These are phyloP conservation scores for Aspergillus carlsbadensis DNA, from an alignment of 495 filamentous ascomycete genomes.

Conservation along the genomic window DNA sequence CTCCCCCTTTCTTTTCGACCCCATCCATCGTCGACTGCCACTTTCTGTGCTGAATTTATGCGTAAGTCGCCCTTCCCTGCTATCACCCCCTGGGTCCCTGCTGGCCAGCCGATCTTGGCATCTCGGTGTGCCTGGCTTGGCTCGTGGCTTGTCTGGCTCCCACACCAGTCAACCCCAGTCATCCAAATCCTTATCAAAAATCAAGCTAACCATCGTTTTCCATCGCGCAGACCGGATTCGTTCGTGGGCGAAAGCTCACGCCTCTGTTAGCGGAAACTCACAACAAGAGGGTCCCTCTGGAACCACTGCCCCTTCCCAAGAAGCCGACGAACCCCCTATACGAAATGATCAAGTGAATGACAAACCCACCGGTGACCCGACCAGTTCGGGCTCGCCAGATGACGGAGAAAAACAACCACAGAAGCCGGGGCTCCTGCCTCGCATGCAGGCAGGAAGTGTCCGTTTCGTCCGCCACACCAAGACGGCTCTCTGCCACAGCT, in stretches of 20 bases:
- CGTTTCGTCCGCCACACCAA: conserved; percentile 41
- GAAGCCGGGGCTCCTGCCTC: conserved; percentile 30
- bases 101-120: neutral
- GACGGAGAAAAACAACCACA: conserved; percentile 17
- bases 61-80: conserved; percentile 26
- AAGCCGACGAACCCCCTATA: conserved; percentile 12
- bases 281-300: conserved; percentile 8
- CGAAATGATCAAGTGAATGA: conserved; percentile 42
- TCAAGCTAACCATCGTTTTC: no score
- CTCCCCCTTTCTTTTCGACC: conserved; percentile 1
- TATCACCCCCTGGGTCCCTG: neutral
- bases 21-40: conserved; percentile 5
- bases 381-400: conserved; percentile 21
- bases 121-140: conserved; percentile 7
- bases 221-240: conserved; percentile 39
- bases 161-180: no score
- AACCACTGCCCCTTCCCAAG: conserved; percentile 10
- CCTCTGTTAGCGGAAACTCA: conserved; percentile 23
- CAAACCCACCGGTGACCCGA: conserved; percentile 17
- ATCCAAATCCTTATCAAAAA: no score
- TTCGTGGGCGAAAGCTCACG: conserved; percentile 53
- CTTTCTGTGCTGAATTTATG: conserved; percentile 39
- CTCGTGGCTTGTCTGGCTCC: neutral
- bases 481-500: conserved; percentile 54
- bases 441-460: conserved; percentile 33